These are phyloP conservation scores for Leccinum pachyderme DNA, from an alignment of 1,284 basidiomycete species.

Conservation along the genomic window DNA sequence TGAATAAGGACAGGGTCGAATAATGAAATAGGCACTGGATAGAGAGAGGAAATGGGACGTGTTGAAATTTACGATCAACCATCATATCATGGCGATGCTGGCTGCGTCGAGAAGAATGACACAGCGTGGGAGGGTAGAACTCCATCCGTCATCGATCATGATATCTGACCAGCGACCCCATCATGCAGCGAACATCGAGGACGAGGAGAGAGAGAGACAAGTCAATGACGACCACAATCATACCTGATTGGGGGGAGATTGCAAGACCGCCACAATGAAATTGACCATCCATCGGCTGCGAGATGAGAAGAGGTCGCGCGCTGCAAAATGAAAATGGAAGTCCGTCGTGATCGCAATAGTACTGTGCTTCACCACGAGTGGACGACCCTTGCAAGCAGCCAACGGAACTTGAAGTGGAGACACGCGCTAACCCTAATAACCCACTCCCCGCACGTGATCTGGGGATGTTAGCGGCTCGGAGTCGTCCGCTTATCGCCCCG, in stretches of 20 bases:
- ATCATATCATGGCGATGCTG: neutral
- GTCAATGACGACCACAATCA: neutral
- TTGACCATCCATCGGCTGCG: constrained; percentile 18
- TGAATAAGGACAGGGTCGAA: constrained; percentile 6
- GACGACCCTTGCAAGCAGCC: constrained; percentile 12
- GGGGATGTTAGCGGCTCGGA: constrained; percentile 16
- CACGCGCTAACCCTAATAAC: neutral
- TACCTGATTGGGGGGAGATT: constrained; percentile 6
- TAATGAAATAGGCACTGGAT: constrained; percentile 1
- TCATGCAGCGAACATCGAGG: neutral
- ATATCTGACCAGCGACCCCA: neutral
- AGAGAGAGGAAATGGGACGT: neutral
- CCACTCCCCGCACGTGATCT: constrained; percentile 17
- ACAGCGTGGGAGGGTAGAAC: neutral
- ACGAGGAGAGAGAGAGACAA: neutral
- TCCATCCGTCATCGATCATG: neutral
- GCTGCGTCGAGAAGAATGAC: neutral
- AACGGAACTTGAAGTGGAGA: constrained; percentile 19
- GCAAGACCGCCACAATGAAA: constrained; percentile 7
- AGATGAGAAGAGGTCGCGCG: constrained; percentile 8
- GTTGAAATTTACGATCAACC: neutral
- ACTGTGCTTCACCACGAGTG: constrained; percentile 5
- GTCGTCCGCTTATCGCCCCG: constrained; percentile 13
- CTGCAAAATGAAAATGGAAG: constrained; percentile 28
- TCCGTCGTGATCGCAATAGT: constrained; percentile 13